Percentiles rank a stretch among this genome's conserved stretches.
Conservation (phyloP, 129 eudicot genomes). For the Glebionis coronaria region DNA sequence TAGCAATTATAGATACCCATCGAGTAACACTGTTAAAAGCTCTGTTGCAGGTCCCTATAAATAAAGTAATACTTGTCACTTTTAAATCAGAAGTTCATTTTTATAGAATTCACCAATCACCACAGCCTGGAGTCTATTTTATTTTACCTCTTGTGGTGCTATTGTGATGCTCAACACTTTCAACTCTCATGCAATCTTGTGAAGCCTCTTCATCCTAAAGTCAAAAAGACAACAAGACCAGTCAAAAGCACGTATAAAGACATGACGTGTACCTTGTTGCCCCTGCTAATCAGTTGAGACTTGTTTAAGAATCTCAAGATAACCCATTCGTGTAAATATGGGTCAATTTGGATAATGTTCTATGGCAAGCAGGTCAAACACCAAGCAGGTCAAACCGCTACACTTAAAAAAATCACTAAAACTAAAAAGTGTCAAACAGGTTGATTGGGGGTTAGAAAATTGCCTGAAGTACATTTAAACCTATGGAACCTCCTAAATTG, state of each 20-base stretch:
- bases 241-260: not conserved
- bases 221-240: conserved; percentile 10
- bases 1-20: not conserved
- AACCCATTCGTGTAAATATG: no score
- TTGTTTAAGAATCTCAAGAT: no score
- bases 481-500: no score
- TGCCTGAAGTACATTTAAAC: no score
- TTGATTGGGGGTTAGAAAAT: no score
- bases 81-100: not conserved
- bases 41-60: not conserved
- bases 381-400: no score
- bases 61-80: not conserved
- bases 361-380: no score
- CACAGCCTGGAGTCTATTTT: conserved; percentile 1
- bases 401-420: no score
- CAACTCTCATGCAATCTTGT: conserved; percentile 29
- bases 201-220: conserved; percentile 49
- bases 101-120: not conserved
- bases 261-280: not conserved
- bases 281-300: not conserved
- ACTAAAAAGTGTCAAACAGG: no score
- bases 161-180: conserved; percentile 29
- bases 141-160: conserved; percentile 43
- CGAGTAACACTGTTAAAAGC: not conserved
- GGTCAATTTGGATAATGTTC: no score